Conservation (phyloP, 225 moss, liverwort and hornwort genomes). For the Pseudisothecium myosuroides region DNA sequence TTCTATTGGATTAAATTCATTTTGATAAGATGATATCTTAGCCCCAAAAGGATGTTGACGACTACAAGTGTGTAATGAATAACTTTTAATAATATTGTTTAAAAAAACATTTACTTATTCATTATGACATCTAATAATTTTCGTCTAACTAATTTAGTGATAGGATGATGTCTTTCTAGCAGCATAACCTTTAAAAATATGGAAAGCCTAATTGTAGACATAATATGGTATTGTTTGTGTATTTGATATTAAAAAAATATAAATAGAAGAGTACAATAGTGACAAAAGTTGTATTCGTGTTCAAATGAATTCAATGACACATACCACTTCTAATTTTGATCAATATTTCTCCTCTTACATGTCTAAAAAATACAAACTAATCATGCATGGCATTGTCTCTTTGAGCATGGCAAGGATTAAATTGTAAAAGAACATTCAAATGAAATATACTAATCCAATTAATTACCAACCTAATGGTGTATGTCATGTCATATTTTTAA, state of each 20-base stretch:
- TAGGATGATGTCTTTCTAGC: neutral
- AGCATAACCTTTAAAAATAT: too few species aligned
- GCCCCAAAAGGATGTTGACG: too few species aligned
- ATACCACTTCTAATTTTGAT: neutral
- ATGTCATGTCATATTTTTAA: neutral
- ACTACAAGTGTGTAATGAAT: neutral
- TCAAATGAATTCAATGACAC: neutral
- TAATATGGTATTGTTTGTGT: neutral
- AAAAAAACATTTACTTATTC: neutral
- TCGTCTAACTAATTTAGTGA: neutral
- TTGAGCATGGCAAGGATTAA: rapidly evolving
- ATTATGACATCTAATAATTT: neutral
- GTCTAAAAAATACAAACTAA: neutral
- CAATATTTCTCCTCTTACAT: neutral
- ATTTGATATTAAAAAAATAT: neutral
- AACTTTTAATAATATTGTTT: neutral
- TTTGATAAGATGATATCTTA: neutral
- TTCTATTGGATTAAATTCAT: neutral
- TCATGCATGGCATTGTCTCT: neutral
- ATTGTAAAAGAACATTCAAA: neutral
- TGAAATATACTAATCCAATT: neutral
- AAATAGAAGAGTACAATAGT: neutral
- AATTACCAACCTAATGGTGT: neutral
- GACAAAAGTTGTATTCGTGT: neutral
- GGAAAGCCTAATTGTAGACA: neutral